Evolutionary conservation across 129 eudicot genomes (phyloP).

Genomic region (sunflower (Helianthus annuus)): DNA sequence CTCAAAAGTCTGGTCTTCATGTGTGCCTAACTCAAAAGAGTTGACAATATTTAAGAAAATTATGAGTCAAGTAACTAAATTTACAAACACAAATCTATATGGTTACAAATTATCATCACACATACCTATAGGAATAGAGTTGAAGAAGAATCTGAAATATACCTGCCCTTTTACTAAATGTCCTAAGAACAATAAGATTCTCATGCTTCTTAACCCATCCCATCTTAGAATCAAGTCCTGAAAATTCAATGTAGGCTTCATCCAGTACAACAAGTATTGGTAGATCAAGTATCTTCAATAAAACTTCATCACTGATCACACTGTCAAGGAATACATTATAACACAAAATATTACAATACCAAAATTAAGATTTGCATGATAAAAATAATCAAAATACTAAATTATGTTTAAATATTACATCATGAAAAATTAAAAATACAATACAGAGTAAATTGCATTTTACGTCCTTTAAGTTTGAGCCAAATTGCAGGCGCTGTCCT

Average conservation of each 20-base stretch:
- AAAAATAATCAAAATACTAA: background rate
- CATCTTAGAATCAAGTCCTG: slow-evolving; percentile 84
- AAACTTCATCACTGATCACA: slow-evolving; percentile 77
- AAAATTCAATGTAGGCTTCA: slow-evolving; percentile 96
- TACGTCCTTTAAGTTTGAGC: too few relatives aligned
- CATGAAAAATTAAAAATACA: too few relatives aligned
- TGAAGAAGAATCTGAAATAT: slow-evolving; percentile 16
- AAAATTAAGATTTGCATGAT: slow-evolving; percentile 1
- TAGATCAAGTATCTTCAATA: slow-evolving; percentile 75
- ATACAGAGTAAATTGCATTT: too few relatives aligned
- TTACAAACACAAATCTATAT: slow-evolving; percentile 5
- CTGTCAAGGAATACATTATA: slow-evolving; percentile 44
- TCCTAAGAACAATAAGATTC: slow-evolving; percentile 89
- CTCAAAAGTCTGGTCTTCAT: too few relatives aligned
- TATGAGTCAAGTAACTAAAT: slow-evolving; percentile 6
- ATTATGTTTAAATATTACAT: too few relatives aligned
- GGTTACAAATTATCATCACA: slow-evolving; percentile 4
- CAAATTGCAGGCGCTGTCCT: too few relatives aligned
- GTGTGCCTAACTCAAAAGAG: too few relatives aligned
- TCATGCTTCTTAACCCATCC: slow-evolving; percentile 93
- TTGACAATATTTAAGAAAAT: background rate
- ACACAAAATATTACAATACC: slow-evolving; percentile 11
- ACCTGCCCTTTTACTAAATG: slow-evolving; percentile 99
- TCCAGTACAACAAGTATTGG: slow-evolving; percentile 94
- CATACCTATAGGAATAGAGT: background rate